Conservation (phyloP, 1,139 yeast species). For the Taiozyma sp. region DNA sequence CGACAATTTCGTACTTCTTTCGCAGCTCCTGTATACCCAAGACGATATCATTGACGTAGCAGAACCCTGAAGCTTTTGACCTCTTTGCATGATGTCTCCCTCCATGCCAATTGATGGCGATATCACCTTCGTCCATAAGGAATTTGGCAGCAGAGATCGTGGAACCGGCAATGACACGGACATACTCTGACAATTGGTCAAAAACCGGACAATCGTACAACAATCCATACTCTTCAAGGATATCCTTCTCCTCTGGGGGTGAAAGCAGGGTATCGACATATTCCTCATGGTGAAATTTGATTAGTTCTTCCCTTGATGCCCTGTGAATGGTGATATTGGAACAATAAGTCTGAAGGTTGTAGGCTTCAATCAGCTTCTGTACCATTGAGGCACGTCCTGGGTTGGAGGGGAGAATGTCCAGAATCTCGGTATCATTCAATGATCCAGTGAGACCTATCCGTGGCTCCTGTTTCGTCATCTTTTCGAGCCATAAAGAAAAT, state of each 20-base stretch:
- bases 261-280: constrained; percentile 33
- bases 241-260: constrained; percentile 7
- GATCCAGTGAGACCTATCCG: constrained; percentile 17
- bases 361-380: constrained; percentile 37
- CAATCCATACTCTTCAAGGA: constrained; percentile 33
- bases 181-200: constrained; percentile 46
- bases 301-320: constrained; percentile 28
- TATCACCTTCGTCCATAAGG: constrained; percentile 21
- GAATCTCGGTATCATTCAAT: constrained; percentile 24
- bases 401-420: constrained; percentile 49
- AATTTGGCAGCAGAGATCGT: constrained; percentile 45
- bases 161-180: constrained; percentile 49
- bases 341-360: constrained; percentile 29
- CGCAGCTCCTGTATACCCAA: constrained; percentile 48
- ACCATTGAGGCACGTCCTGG: constrained; percentile 44
- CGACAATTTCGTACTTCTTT: constrained; percentile 38
- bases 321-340: constrained; percentile 25
- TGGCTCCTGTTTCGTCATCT: not conserved
- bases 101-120: constrained; percentile 72
- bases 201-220: constrained; percentile 63
- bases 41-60: constrained; percentile 66
- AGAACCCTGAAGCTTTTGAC: constrained; percentile 60
- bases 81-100: constrained; percentile 70
- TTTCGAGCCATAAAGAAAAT: not conserved
- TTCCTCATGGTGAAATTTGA: constrained; percentile 34